Percentiles rank a stretch among this genome's conserved stretches.
Evolutionary conservation across 2,329 filamentous ascomycete species (phyloP).

Genomic region (Metarhizium anisopliae): DNA sequence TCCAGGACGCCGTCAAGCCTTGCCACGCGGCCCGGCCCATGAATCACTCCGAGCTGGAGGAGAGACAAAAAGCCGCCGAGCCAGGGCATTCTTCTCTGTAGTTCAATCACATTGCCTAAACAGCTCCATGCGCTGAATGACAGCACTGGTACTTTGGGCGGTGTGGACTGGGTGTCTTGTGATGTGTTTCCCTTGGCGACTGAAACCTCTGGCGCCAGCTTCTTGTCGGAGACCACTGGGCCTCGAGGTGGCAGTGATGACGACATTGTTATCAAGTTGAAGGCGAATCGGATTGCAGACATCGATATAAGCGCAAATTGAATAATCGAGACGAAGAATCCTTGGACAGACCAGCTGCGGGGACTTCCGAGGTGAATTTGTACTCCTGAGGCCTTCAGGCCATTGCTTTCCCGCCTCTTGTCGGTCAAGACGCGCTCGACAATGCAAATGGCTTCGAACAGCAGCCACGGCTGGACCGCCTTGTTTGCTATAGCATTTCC

Average conservation of each 20-base stretch:
- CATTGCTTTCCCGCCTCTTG: slow-evolving; percentile 14
- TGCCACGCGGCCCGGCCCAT: slow-evolving; percentile 68
- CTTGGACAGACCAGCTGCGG: slow-evolving; percentile 30
- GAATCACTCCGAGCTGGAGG: slow-evolving; percentile 62
- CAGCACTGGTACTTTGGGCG: slow-evolving; percentile 54
- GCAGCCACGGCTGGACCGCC: slow-evolving; percentile 76
- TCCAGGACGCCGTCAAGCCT: slow-evolving; percentile 71
- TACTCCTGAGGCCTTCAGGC: background rate
- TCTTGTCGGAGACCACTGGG: slow-evolving; percentile 16
- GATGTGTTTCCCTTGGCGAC: slow-evolving; percentile 2
- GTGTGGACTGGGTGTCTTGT: background rate
- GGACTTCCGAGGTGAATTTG: slow-evolving; percentile 9
- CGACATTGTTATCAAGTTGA: slow-evolving; percentile 56
- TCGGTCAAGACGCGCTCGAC: slow-evolving; percentile 36
- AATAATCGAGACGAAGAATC: slow-evolving; percentile 46
- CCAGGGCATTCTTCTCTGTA: slow-evolving; percentile 85
- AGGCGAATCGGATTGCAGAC: slow-evolving; percentile 56
- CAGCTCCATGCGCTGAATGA: slow-evolving; percentile 72
- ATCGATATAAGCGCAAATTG: slow-evolving; percentile 47
- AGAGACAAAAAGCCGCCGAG: slow-evolving; percentile 67
- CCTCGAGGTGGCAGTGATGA: slow-evolving; percentile 54
- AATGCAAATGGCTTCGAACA: slow-evolving; percentile 79
- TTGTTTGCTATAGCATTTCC: slow-evolving; percentile 74
- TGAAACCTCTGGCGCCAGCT: background rate
- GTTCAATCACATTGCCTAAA: slow-evolving; percentile 60